A percentile compares a stretch with the other conserved stretches of the same genome.
These are phyloP conservation scores for Solanum corneliomulleri DNA, from an alignment of 257 asterid genomes.

Conservation along the genomic window DNA sequence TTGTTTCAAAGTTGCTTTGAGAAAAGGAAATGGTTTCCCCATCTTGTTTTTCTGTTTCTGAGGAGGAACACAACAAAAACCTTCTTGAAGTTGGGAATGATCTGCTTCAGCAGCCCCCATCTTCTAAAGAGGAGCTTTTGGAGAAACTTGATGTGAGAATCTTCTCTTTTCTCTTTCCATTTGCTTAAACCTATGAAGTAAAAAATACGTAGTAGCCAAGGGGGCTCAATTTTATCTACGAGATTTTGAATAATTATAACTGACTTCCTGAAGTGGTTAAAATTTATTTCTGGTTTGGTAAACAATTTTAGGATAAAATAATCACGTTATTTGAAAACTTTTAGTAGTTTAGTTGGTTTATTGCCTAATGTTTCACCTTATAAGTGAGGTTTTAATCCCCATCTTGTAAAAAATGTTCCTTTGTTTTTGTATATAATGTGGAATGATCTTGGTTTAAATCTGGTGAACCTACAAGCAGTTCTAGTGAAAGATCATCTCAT, in stretches of 20 bases:
- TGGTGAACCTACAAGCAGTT: too few species aligned
- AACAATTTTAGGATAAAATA: neutral
- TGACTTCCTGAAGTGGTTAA: neutral
- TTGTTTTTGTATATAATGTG: too few species aligned
- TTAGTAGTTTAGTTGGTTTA: neutral
- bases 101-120: neutral
- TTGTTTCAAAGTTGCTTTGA: neutral
- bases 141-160: too few species aligned
- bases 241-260: neutral
- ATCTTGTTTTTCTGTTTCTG: neutral
- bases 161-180: too few species aligned
- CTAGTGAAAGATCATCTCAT: neutral
- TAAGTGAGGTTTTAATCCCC: too few species aligned
- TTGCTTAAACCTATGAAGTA: too few species aligned
- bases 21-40: neutral
- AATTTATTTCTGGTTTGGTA: neutral
- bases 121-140: too few species aligned
- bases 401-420: too few species aligned
- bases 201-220: too few species aligned
- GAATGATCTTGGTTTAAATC: too few species aligned
- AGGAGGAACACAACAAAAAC: neutral
- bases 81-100: neutral
- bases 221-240: neutral
- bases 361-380: too few species aligned
- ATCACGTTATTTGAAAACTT: neutral